Conservation (phyloP, 768 basidiomycete species). For the Strobilomyces echinocephalus region DNA sequence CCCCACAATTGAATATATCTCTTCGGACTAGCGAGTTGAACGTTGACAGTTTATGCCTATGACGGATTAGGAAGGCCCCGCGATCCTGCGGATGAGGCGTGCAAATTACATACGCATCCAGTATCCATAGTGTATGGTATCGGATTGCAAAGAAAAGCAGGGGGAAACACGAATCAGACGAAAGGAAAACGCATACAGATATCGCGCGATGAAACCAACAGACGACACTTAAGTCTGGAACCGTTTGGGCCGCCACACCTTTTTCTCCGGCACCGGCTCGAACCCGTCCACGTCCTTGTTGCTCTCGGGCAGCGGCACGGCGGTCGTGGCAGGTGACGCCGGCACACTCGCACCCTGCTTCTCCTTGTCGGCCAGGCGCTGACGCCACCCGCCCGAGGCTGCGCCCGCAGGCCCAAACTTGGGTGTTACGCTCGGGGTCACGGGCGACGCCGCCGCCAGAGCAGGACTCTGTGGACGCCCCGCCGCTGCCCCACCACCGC, state of each 20-base stretch:
- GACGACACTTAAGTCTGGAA: slow-evolving; percentile 4
- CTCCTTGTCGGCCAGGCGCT: slow-evolving; percentile 25
- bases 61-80: no score
- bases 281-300: slow-evolving; percentile 68
- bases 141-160: slow-evolving; percentile 4
- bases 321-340: slow-evolving; percentile 10
- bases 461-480: slow-evolving; percentile 51
- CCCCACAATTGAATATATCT: no score
- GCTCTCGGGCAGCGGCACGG: slow-evolving; percentile 35
- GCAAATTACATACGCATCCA: no score
- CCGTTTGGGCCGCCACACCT: slow-evolving; percentile 22
- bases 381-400: slow-evolving; percentile 49
- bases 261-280: slow-evolving; percentile 45
- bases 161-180: not conserved
- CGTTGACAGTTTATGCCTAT: no score
- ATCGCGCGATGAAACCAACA: not conserved
- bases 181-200: not conserved
- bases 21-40: no score
- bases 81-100: no score
- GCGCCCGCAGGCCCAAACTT: slow-evolving; percentile 33
- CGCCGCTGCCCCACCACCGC: slow-evolving; percentile 25
- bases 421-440: slow-evolving; percentile 16
- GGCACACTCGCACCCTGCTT: not conserved
- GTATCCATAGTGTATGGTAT: slow-evolving; percentile 16
- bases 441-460: slow-evolving; percentile 12